Evolutionary conservation across 768 basidiomycete genomes (phyloP).

Genomic region (Ephemerocybe angulata): DNA sequence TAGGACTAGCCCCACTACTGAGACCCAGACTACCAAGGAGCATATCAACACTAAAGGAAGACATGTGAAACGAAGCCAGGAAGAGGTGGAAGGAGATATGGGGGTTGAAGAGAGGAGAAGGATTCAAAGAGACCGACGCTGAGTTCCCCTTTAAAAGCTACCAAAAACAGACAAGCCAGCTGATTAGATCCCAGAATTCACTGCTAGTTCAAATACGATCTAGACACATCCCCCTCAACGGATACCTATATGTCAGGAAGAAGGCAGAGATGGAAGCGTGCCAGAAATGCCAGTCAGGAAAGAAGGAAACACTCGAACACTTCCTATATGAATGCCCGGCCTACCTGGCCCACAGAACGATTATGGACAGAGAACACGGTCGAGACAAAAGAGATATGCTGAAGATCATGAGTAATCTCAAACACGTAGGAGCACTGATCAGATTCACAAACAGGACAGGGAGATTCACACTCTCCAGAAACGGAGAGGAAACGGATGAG

Average conservation of each 20-base stretch:
- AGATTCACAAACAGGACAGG: no score
- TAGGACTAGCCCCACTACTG: not conserved
- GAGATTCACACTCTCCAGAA: no score
- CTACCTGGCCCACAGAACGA: not conserved
- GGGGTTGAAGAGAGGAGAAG: conserved; percentile 6
- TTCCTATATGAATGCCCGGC: not conserved
- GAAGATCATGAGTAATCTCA: not conserved
- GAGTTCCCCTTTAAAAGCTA: conserved; percentile 14
- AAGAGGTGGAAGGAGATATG: conserved; percentile 5
- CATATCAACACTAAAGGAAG: conserved; percentile 13
- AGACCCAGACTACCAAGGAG: conserved; percentile 11
- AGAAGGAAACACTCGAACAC: conserved; percentile 7
- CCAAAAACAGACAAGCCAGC: not conserved
- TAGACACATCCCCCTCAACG: conserved; percentile 25
- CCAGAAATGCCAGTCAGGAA: not conserved
- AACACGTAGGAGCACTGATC: no score
- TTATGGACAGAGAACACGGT: not conserved
- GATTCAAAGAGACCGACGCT: conserved; percentile 7
- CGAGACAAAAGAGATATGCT: not conserved
- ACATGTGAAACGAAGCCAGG: conserved; percentile 8
- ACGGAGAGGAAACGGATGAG: no score
- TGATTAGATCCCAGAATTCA: conserved; percentile 9
- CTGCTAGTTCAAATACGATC: conserved; percentile 24
- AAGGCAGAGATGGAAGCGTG: conserved; percentile 1
- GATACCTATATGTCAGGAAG: conserved; percentile 2